A percentile compares a stretch with the other conserved stretches of the same genome.
These are phyloP conservation scores for Metschnikowia arizonensis DNA, from an alignment of 805 yeast genomes.

Conservation along the genomic window DNA sequence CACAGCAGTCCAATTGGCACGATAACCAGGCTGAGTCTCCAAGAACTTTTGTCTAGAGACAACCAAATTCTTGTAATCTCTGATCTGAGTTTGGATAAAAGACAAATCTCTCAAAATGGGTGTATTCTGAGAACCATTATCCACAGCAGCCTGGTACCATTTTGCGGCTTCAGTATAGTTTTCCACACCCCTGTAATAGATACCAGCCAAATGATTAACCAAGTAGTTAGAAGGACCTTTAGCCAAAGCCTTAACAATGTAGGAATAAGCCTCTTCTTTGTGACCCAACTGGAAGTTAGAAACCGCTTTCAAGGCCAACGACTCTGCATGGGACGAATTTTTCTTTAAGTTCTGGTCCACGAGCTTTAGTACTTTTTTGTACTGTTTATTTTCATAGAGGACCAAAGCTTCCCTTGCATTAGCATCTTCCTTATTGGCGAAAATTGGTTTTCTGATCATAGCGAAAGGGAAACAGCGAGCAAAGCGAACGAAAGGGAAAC, in stretches of 20 bases:
- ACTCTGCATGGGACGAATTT: slow-evolving; percentile 70
- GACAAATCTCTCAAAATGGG: slow-evolving; percentile 81
- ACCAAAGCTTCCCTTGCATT: slow-evolving; percentile 78
- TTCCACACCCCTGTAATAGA: slow-evolving; percentile 67
- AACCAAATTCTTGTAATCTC: slow-evolving; percentile 64
- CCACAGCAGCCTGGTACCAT: slow-evolving; percentile 70
- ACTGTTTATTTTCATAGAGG: slow-evolving; percentile 79
- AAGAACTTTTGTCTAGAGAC: slow-evolving; percentile 64
- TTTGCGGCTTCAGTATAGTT: slow-evolving; percentile 73
- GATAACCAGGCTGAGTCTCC: slow-evolving; percentile 70
- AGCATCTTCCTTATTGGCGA: slow-evolving; percentile 60
- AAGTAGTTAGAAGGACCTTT: slow-evolving; percentile 62
- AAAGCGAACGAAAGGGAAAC: no score
- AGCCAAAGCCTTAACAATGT: slow-evolving; percentile 56
- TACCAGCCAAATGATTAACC: slow-evolving; percentile 81
- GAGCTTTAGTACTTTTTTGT: slow-evolving; percentile 76
- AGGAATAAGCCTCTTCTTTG: slow-evolving; percentile 57
- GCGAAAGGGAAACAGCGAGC: no score
- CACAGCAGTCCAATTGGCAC: slow-evolving; percentile 86
- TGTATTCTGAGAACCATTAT: slow-evolving; percentile 72
- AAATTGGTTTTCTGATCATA: slow-evolving; percentile 27
- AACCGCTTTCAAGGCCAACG: slow-evolving; percentile 82
- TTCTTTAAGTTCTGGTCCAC: slow-evolving; percentile 76
- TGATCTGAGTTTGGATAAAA: slow-evolving; percentile 69
- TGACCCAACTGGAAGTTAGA: slow-evolving; percentile 55